phyloP scores from a whole-genome alignment of 1,284 basidiomycete genomes.

The Melampsora larici-populina region DNA sequence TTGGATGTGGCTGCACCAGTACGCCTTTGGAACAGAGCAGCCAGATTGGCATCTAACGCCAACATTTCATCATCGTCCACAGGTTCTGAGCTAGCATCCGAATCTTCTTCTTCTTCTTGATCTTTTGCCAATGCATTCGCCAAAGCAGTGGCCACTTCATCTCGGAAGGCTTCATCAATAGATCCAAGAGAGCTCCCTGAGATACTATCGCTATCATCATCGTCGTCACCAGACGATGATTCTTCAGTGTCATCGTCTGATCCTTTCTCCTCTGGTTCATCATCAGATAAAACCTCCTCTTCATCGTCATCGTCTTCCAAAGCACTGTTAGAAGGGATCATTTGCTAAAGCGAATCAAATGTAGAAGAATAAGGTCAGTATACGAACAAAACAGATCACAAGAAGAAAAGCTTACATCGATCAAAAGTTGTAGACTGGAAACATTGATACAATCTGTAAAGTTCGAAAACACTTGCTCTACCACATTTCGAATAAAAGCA shows the following conservation, averaged over 20 bases:
- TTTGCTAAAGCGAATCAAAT: conserved; percentile 1
- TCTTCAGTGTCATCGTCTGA: not conserved
- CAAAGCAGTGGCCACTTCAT: conserved; percentile 37
- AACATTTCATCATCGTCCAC: conserved; percentile 42
- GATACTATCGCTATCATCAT: conserved; percentile 1
- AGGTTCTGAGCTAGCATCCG: conserved; percentile 15
- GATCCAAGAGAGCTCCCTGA: not conserved
- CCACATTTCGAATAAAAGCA: conserved; percentile 20
- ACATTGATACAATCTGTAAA: conserved; percentile 30
- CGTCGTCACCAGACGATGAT: conserved; percentile 1
- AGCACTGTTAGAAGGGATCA: conserved; percentile 17
- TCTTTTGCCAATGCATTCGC: conserved; percentile 29
- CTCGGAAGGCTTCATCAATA: conserved; percentile 30
- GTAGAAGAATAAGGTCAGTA: not conserved
- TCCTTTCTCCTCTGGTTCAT: not conserved
- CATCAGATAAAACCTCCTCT: not conserved
- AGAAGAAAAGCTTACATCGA: conserved; percentile 17
- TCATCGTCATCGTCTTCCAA: conserved; percentile 6
- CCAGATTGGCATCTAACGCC: conserved; percentile 35
- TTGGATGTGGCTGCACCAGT: conserved; percentile 8
- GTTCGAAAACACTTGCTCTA: conserved; percentile 22
- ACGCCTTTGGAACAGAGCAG: conserved; percentile 27
- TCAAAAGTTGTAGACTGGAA: conserved; percentile 18
- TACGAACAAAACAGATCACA: not conserved
- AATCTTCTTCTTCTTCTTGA: conserved; percentile 3